Conservation (phyloP, 805 yeast species). For the Ogataea salicorniae region DNA sequence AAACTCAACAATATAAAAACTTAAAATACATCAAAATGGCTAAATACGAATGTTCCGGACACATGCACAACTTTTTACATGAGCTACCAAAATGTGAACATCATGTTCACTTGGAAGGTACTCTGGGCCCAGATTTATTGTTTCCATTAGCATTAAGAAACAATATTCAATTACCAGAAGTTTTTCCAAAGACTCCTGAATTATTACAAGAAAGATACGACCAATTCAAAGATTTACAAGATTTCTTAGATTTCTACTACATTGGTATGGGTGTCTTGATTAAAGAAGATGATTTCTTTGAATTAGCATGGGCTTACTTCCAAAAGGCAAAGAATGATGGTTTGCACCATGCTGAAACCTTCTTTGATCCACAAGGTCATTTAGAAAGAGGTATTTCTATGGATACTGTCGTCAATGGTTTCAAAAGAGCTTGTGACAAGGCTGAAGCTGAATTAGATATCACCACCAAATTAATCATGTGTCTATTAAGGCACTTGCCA, state of each 20-base stretch:
- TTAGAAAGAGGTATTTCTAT: conserved; percentile 58
- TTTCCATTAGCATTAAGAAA: conserved; percentile 68
- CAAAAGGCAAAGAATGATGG: conserved; percentile 54
- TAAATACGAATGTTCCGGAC: conserved; percentile 29
- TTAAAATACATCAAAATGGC: conserved; percentile 2
- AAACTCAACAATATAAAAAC: background rate
- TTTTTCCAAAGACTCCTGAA: conserved; percentile 56
- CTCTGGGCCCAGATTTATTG: conserved; percentile 69
- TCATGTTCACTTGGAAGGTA: conserved; percentile 81
- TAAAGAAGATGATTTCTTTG: conserved; percentile 66
- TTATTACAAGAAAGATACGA: conserved; percentile 55
- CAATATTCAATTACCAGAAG: conserved; percentile 51
- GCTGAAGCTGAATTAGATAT: conserved; percentile 59
- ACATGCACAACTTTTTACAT: conserved; percentile 46
- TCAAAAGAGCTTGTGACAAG: conserved; percentile 58
- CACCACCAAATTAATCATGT: conserved; percentile 72
- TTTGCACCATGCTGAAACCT: conserved; percentile 65
- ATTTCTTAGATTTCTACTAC: conserved; percentile 73
- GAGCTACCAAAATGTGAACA: conserved; percentile 86
- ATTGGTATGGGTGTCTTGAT: conserved; percentile 76
- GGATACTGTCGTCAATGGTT: conserved; percentile 59
- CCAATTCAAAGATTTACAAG: conserved; percentile 64
- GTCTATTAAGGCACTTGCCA: conserved; percentile 73
- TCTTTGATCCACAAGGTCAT: conserved; percentile 85
- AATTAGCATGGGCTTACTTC: conserved; percentile 73